Base-by-base conservation (phyloP, 371 early-diverging fungal genomes). In the Rhizopus delemar region DNA sequence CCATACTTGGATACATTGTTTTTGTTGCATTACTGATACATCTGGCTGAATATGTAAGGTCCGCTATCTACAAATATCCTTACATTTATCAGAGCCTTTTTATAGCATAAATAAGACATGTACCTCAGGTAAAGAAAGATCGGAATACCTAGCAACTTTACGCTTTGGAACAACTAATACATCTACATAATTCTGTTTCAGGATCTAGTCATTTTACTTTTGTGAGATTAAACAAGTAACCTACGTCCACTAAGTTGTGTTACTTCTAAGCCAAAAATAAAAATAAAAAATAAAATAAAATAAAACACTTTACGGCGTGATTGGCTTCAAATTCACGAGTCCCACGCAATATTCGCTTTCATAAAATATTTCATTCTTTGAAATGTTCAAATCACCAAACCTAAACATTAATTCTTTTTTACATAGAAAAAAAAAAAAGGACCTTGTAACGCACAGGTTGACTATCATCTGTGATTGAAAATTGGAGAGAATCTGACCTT, bases 301-400 rank as follows among this genome's bases (percentile, higher is more conserved):
- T 16, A 16, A 31, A 36, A 32, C 22, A 3, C n/a, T 36, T 68
- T 83, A 86, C 75, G 88, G 88, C 0, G 83, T 80, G 15, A 93
- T 87, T 31, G 96, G 95, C 64, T 94, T 94, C 29, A 92, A 77
- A 66, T 95, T 94, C 46, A 95, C 95, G 6, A 96, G 68, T 0
- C 90, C 95, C 41, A 88, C 78, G 16, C 84, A 80, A 35, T 85
- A 73, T 50, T 77, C 69, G 8, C 93, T 84, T 53, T 79, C 70
- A 62, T 82, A 81, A 70, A 95, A 94, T 29, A 89, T 78, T 63
- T 90, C 59, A 45, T 41, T 51, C 9, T 41, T 32, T 43, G 59
- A 52, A 41, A 59, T 36, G 22, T 45, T 43, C 5, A 59, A 45
- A 7, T 43, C n/a, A 0, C 59, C 59, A 45, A 59, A 59, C 28